A percentile compares a stretch with the other conserved stretches of the same genome.
phyloP scores from a whole-genome alignment of 225 moss, liverwort and hornwort species.

The Pseudoscleropodium purum region DNA sequence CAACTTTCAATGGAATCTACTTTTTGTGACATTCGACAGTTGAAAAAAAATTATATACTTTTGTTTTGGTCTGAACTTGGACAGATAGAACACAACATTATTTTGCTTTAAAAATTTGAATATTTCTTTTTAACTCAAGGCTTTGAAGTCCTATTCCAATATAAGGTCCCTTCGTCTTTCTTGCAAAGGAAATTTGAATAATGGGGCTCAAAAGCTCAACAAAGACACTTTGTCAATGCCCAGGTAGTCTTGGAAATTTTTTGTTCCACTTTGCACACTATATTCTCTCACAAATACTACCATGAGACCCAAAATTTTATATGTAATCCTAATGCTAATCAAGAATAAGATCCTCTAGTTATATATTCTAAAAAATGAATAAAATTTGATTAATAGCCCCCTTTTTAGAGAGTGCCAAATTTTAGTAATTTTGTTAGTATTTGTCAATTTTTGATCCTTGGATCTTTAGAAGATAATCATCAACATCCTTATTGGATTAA shows the following conservation, averaged over 20 bases:
- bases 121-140: rapidly evolving
- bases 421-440: not conserved
- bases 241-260: rapidly evolving
- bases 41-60: not conserved
- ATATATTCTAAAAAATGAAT: not conserved
- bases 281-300: not conserved
- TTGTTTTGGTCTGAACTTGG: rapidly evolving
- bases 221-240: not conserved
- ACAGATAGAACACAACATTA: rapidly evolving
- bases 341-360: no score
- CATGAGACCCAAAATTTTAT: rapidly evolving
- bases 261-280: not conserved
- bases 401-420: rapidly evolving
- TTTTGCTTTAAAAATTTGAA: not conserved
- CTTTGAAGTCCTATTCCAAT: not conserved
- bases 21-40: not conserved
- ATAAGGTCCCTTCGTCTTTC: not conserved
- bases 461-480: not conserved
- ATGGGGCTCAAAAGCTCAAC: rapidly evolving
- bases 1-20: not conserved
- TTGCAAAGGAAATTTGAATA: not conserved
- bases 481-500: rapidly evolving
- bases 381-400: not conserved
- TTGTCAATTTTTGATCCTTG: not conserved
- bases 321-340: not conserved